Base-by-base conservation (phyloP, 1,284 basidiomycete genomes). In the Trametes polyzona region DNA sequence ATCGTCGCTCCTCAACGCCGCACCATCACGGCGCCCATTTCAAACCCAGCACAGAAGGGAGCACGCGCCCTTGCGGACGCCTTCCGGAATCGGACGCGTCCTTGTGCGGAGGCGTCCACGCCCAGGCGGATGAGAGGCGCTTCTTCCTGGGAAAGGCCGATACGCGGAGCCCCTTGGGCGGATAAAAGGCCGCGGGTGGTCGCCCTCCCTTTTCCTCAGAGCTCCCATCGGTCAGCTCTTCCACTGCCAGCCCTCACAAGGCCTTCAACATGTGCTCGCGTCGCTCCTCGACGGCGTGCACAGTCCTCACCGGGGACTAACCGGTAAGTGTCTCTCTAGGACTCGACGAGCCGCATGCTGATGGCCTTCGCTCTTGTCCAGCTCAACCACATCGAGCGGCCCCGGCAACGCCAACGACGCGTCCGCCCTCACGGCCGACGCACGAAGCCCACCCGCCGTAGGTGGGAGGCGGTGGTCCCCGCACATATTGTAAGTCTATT, bases 11-110 rank as follows among this genome's bases (percentile, higher is more conserved):
- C 17, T 11, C 35, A 27, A 32, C 47, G 35, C 35, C 19, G 3
- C 35, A 17, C 47, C 19, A 46, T 46, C 44, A 21, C 27, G 37
- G 47, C 47, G 47, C 47, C 26, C 47, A 39, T 12, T 48, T 48
- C 47, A 36, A 37, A n/a, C n/a, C 29, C 47, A 48, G 47, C 47
- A 37, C 16, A 47, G 17, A 17, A 27, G 21, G 23, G 32, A 8
- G 3, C 26, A 29, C n/a, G 17, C 24, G 47, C 24, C n/a, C 14
- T n/a, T 17, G 14, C 24, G 24, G 24, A 4, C 11, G 3, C 36
- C 35, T 19, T 2, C 47, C 35, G 21, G 2, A 37, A 21, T 12
- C 3, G 19, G 47, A 21, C 23, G 35, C 11, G n/a, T 24, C 30
- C 32, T 48, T 48, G 47, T 48, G 24, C 12, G 5, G 9, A n/a